Evolutionary conservation across 805 yeast genomes (phyloP), one percentile per base, ranked within the genome.

Genomic region (Teunomyces lycoperdinae): DNA sequence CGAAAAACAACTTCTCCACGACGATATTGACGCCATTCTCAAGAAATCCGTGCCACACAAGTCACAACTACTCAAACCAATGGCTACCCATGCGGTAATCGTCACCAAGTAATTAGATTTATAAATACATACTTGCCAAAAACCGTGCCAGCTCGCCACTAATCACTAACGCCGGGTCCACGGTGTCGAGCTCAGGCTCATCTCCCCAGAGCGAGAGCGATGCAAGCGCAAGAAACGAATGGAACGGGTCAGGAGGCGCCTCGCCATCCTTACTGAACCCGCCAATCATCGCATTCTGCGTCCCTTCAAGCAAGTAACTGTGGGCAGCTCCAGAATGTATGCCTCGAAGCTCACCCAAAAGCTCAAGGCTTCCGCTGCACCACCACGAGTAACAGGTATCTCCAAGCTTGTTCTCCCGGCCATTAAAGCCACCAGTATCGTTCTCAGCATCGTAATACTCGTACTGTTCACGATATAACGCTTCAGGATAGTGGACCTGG

Each of bases 311-410:
- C 16, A 89, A 62, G 56, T 75, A 89, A 3, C 61, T 51, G 2
- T 57, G 52, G 1, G 77, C 74, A 5, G 58, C 60, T 50, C 82
- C 70, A 1, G 78, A 54, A 10, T 80, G 58, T 0, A 50, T 47
- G 24, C 24, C 17, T 63, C 45, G n/a, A 56, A 52, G 10, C 50
- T 14, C 44, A 1, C 61, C 62, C 20, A 88, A 56, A 10, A 85
- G 55, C 1, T 60, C 55, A 51, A 89, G 67, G 4, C 88, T 71
- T 2, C 80, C 91, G 11, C 81, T 57, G 41, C 81, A 78, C 97
- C 97, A 90, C 75, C 89, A 90, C 5, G 85, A 79, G 60, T 90
- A 90, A 68, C 97, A 90, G 0, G 96, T 85, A 64, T 90, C 97
- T 3, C 86, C 86, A 48, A 74, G 77, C 62, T 90, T 90, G 62